These are phyloP conservation scores for Backusella sp. DNA, from an alignment of 192 early-diverging fungal species.

Conservation along the genomic window DNA sequence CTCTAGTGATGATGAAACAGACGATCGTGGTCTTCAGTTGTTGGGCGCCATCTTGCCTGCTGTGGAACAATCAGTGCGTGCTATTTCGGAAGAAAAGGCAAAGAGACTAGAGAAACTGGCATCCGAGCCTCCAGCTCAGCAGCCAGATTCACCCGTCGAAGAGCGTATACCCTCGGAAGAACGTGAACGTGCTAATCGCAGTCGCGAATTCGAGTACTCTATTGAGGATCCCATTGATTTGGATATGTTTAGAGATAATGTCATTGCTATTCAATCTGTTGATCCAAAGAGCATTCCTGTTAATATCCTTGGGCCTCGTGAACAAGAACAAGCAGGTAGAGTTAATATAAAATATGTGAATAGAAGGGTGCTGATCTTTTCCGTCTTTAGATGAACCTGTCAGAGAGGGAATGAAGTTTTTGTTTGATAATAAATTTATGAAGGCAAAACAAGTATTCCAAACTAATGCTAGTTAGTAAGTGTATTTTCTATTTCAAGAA, in stretches of 20 bases:
- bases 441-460: slow-evolving; percentile 52
- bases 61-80: not conserved
- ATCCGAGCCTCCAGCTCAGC: not conserved
- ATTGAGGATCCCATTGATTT: slow-evolving; percentile 29
- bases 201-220: slow-evolving; percentile 19
- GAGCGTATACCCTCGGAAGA: slow-evolving; percentile 1
- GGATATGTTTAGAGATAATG: slow-evolving; percentile 21
- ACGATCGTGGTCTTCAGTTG: not conserved
- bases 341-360: not conserved
- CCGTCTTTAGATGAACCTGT: slow-evolving; percentile 25
- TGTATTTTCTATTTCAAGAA: not conserved
- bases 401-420: slow-evolving; percentile 32
- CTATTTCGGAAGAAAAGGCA: not conserved
- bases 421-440: slow-evolving; percentile 54
- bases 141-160: not conserved
- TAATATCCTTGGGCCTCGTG: slow-evolving; percentile 28
- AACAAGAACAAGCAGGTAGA: slow-evolving; percentile 38
- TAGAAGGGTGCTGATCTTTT: not conserved
- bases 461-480: slow-evolving; percentile 40
- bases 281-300: slow-evolving; percentile 26
- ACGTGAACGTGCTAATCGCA: slow-evolving; percentile 9
- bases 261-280: slow-evolving; percentile 13
- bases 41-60: slow-evolving; percentile 8
- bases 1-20: not conserved
- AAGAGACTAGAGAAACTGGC: not conserved